Evolutionary conservation across 2,329 filamentous ascomycete genomes (phyloP).

Genomic region (Fusarium acutatum): DNA sequence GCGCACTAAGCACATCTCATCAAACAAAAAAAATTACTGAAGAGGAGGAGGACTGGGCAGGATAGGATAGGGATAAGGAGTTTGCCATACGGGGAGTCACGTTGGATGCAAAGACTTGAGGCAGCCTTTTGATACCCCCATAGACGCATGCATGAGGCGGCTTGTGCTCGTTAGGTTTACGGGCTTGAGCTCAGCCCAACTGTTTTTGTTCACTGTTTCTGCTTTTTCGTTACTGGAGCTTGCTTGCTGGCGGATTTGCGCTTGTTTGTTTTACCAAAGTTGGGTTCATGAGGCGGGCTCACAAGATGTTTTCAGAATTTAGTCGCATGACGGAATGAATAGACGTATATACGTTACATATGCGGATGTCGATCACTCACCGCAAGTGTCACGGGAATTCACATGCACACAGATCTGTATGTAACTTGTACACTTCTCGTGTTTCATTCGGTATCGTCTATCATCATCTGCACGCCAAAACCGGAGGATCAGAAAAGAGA

Average conservation of each 20-base stretch:
- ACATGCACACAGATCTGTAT: background rate
- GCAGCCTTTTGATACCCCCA: conserved; percentile 45
- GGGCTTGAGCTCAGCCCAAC: conserved; percentile 22
- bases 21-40: background rate
- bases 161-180: conserved; percentile 24
- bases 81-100: conserved; percentile 36
- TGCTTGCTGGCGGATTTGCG: background rate
- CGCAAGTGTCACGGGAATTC: background rate
- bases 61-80: conserved; percentile 18
- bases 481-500: conserved; percentile 30
- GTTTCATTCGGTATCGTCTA: conserved; percentile 23
- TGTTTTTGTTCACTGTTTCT: conserved; percentile 34
- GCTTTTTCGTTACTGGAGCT: conserved; percentile 2
- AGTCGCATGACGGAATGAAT: conserved; percentile 13
- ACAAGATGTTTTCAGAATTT: background rate
- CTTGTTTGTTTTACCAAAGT: background rate
- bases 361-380: background rate
- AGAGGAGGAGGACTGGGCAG: background rate
- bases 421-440: conserved; percentile 2
- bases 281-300: background rate
- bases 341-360: conserved; percentile 6
- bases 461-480: conserved; percentile 15
- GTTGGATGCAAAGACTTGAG: conserved; percentile 38
- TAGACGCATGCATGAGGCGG: conserved; percentile 48
- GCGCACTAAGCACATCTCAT: conserved; percentile 44